Base-by-base conservation (phyloP, 108 stramenopile species). In the Aurantiochytrium sp. region DNA sequence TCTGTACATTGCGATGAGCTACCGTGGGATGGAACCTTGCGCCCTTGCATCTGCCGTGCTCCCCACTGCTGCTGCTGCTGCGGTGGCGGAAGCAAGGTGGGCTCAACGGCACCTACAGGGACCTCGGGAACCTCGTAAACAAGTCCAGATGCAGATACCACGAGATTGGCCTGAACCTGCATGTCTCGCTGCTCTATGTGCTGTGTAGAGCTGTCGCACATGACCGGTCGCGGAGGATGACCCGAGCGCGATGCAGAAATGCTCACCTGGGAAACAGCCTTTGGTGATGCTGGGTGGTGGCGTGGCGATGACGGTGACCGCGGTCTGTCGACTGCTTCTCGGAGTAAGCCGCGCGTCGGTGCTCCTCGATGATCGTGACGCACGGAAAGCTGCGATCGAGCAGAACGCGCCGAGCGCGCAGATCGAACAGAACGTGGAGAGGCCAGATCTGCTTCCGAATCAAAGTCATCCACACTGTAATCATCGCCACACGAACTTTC, bases 111-210 rank as follows among this genome's bases (percentile, higher is more conserved):
- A 16, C 76, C 76, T 0, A 83, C 4, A 2, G 76, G 23, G 6
- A 28, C 76, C 6, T 53, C 51, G 8, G 76, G 76, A 6, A 83
- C 51, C 28, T 83, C 76, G 51, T 83, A 83, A 18, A 83, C 76
- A 18, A 83, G 45, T 23, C 76, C 76, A 12, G 76, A 83, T 55
- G 76, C 76, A 12, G 76, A 83, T 12, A 83, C 76, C 10, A 83
- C 76, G 18, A 83, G 23, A 83, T 83, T 83, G n/a, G 76, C 76
- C 51, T 83, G 76, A 23, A 83, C 76, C 51, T 83, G 49, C 19
- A 83, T 23, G n/a, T 83, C 51, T 12, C 25, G n/a, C 6, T 12
- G 18, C 28, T 83, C 76, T 6, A 83, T 4, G 76, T 83, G 49
- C 4, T 83, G 76, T 4, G 76, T 83, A 6, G 49, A 53, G 28